Conservation (phyloP, 2,329 filamentous ascomycete species). For the Ceratocystis huliohia region DNA sequence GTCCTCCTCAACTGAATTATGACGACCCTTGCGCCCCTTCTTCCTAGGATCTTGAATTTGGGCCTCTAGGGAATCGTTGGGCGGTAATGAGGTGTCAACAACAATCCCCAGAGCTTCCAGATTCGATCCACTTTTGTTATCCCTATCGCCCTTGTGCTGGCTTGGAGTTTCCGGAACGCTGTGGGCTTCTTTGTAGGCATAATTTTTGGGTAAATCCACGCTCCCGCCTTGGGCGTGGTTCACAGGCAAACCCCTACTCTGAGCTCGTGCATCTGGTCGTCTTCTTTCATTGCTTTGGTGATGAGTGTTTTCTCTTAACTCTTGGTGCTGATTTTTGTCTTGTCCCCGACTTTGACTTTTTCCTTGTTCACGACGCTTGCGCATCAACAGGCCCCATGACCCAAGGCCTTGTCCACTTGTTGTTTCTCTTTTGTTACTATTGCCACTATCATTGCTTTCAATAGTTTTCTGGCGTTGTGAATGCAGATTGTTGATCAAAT, state of each 20-base stretch:
- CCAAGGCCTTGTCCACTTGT: background rate
- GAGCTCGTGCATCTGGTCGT: background rate
- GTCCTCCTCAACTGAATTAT: conserved; percentile 14
- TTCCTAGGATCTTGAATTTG: background rate
- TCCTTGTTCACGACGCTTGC: conserved; percentile 6
- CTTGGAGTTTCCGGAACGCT: no score
- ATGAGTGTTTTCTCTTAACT: background rate
- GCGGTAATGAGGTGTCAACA: conserved; percentile 1
- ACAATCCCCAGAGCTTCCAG: conserved; percentile 15
- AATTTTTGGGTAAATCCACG: background rate
- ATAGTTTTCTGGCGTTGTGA: conserved; percentile 13
- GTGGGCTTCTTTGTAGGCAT: background rate
- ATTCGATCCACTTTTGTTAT: background rate
- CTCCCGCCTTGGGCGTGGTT: background rate
- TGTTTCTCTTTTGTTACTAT: background rate
- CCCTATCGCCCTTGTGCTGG: background rate
- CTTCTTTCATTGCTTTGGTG: background rate
- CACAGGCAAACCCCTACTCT: background rate
- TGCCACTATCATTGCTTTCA: background rate
- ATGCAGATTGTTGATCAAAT: conserved; percentile 11
- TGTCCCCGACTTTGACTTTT: background rate
- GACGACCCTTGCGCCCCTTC: conserved; percentile 9
- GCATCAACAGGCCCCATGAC: conserved; percentile 15
- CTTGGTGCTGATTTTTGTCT: conserved; percentile 3
- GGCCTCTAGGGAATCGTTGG: background rate